phyloP scores from a whole-genome alignment of 306 rosid genomes.

The Rosa chinensis region DNA sequence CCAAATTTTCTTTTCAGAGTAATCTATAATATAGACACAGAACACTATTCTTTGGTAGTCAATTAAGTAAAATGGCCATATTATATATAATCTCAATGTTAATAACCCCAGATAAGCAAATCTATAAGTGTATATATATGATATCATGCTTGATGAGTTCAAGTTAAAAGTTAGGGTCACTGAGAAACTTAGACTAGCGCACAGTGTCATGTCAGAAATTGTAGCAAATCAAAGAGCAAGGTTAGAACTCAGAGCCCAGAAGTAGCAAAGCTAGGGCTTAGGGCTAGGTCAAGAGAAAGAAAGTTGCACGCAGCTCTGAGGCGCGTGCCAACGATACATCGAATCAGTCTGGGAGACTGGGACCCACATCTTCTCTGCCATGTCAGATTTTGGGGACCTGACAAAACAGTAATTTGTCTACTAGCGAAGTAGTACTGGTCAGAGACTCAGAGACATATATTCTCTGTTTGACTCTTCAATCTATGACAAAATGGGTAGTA shows the following conservation, averaged over 20 bases:
- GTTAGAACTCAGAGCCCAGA: constrained; percentile 2
- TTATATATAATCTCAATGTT: background rate
- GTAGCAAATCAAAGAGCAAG: constrained; percentile 1
- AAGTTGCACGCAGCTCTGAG: constrained; percentile 5
- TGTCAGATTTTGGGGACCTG: constrained; percentile 8
- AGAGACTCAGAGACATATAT: constrained; percentile 1
- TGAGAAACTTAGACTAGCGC: background rate
- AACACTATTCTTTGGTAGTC: background rate
- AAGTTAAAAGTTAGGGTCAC: background rate
- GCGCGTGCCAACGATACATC: constrained; percentile 13
- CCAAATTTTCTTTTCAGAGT: background rate
- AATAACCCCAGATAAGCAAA: background rate
- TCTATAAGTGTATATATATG: background rate
- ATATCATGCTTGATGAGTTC: background rate
- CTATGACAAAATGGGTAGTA: background rate
- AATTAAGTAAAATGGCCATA: background rate
- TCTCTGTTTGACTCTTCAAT: constrained; percentile 8
- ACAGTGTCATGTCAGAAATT: background rate
- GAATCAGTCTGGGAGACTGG: background rate
- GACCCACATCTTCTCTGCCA: background rate
- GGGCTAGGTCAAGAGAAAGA: background rate
- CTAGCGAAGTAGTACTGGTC: background rate
- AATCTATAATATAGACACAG: background rate
- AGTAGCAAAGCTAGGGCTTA: constrained; percentile 5
- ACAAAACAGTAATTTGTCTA: constrained; percentile 5